A percentile compares a stretch with the other conserved stretches of the same genome.
These are phyloP conservation scores for Sicyos baderoa DNA, from an alignment of 306 rosid genomes.

Conservation along the genomic window DNA sequence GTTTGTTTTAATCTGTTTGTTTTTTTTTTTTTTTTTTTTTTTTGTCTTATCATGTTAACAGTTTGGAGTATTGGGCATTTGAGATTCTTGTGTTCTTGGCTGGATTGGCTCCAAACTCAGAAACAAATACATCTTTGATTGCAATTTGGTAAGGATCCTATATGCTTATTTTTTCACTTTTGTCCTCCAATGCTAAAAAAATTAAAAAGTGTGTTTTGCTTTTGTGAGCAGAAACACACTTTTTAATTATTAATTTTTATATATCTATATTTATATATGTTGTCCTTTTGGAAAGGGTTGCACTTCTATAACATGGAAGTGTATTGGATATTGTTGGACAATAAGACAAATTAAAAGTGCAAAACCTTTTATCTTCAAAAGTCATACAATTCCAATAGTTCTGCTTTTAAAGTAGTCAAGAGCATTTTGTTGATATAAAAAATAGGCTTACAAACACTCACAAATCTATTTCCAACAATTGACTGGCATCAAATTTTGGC, in stretches of 20 bases:
- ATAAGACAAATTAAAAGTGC: background rate
- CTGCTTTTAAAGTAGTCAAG: background rate
- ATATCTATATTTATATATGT: background rate
- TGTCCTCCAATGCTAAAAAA: background rate
- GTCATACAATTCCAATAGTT: background rate
- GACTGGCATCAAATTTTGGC: background rate
- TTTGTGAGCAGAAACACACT: background rate
- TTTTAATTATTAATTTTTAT: background rate
- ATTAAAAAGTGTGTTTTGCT: background rate
- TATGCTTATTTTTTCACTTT: background rate
- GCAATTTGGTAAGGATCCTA: constrained; percentile 58
- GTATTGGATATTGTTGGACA: background rate
- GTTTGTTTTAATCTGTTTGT: background rate
- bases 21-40: too few species aligned
- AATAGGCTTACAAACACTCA: background rate
- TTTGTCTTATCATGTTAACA: constrained; percentile 18
- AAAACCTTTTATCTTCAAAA: too few species aligned
- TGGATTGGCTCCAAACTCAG: constrained; percentile 60
- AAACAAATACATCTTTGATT: constrained; percentile 58
- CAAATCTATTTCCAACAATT: background rate
- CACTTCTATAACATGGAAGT: background rate
- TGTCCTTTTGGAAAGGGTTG: background rate
- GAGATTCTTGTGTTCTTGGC: constrained; percentile 74
- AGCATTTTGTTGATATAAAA: background rate
- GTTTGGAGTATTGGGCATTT: constrained; percentile 91